phyloP scores from a whole-genome alignment of 2,329 filamentous ascomycete species.

The Fusarium armeniacum region DNA sequence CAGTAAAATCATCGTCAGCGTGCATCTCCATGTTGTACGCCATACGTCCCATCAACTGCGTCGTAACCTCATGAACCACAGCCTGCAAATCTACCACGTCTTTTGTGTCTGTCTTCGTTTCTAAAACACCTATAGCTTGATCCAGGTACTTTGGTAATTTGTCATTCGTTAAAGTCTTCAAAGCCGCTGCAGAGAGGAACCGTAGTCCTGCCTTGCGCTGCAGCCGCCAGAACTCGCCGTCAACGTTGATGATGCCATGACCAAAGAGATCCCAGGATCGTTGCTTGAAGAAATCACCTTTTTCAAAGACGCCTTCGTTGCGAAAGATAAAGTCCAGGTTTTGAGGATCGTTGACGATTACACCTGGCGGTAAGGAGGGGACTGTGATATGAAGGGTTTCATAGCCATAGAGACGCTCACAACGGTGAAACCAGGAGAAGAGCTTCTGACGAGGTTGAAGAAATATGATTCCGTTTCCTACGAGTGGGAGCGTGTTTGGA shows the following conservation, averaged over 20 bases:
- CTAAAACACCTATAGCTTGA: slow-evolving; percentile 59
- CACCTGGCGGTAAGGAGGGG: slow-evolving; percentile 72
- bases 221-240: slow-evolving; percentile 73
- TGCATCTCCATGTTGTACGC: slow-evolving; percentile 79
- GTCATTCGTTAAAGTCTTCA: slow-evolving; percentile 69
- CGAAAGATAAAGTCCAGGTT: slow-evolving; percentile 75
- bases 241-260: slow-evolving; percentile 76
- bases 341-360: slow-evolving; percentile 72
- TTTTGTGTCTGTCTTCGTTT: slow-evolving; percentile 47
- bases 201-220: slow-evolving; percentile 73
- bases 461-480: slow-evolving; percentile 73
- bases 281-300: slow-evolving; percentile 72
- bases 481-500: slow-evolving; percentile 66
- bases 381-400: slow-evolving; percentile 75
- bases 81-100: slow-evolving; percentile 67
- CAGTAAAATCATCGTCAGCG: slow-evolving; percentile 70
- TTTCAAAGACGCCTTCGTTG: slow-evolving; percentile 71
- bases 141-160: slow-evolving; percentile 68
- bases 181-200: slow-evolving; percentile 71
- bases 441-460: slow-evolving; percentile 71
- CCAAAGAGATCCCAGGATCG: slow-evolving; percentile 75
- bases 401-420: slow-evolving; percentile 68
- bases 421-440: slow-evolving; percentile 73
- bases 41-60: slow-evolving; percentile 76
- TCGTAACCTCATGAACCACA: slow-evolving; percentile 75